Conservation (phyloP, 805 yeast species). For the Isabelozyma gotoi region DNA sequence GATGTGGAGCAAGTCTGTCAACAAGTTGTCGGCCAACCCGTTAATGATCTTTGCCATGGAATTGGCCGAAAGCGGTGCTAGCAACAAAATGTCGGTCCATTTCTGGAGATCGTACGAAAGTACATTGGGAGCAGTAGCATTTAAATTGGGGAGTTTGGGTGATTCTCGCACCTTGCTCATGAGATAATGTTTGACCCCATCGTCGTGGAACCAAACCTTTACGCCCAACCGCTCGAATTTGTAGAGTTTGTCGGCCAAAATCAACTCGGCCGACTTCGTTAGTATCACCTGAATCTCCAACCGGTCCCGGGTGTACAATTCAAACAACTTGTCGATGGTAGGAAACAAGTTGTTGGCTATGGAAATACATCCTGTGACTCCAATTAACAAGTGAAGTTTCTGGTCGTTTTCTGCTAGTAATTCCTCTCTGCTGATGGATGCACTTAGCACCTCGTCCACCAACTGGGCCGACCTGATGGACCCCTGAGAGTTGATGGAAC, state of each 20-base stretch:
- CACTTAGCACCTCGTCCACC: not conserved
- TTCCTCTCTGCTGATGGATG: not conserved
- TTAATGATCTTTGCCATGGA: constrained; percentile 23
- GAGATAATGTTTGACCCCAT: constrained; percentile 13
- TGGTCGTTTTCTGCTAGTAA: constrained; percentile 8
- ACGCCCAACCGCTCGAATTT: constrained; percentile 21
- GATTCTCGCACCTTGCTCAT: constrained; percentile 8
- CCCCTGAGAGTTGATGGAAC: not conserved
- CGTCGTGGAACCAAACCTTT: constrained; percentile 24
- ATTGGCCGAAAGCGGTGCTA: constrained; percentile 25
- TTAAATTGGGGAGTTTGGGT: constrained; percentile 1
- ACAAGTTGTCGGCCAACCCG: constrained; percentile 23
- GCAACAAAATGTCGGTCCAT: constrained; percentile 27
- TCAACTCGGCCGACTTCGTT: constrained; percentile 22
- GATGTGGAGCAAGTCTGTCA: constrained; percentile 19
- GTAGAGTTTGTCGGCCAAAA: constrained; percentile 16
- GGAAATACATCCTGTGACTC: constrained; percentile 24
- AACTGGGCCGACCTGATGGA: not conserved
- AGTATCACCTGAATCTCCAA: constrained; percentile 24
- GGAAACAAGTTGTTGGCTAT: constrained; percentile 18
- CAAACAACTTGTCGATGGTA: constrained; percentile 22
- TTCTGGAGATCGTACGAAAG: constrained; percentile 18
- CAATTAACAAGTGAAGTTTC: constrained; percentile 22
- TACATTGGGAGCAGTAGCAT: constrained; percentile 7
- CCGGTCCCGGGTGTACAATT: constrained; percentile 16